These are phyloP conservation scores for Blastobotrys robertii DNA, from an alignment of 805 yeast genomes.

Conservation along the genomic window DNA sequence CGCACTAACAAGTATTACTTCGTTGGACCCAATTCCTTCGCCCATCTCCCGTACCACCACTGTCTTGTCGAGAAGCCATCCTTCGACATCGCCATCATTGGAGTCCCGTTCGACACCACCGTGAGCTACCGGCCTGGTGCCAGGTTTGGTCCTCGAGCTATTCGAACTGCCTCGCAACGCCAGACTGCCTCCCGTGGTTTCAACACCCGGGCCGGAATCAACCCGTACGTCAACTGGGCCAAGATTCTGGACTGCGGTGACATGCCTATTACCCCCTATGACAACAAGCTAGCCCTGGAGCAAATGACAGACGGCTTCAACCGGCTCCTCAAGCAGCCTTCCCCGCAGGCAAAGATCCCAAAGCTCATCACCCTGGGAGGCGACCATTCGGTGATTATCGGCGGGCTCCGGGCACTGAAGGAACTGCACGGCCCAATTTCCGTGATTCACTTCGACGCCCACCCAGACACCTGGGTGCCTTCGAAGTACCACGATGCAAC, in stretches of 20 bases:
- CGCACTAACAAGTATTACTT: constrained; percentile 3
- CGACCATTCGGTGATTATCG: constrained; percentile 68
- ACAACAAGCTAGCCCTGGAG: constrained; percentile 50
- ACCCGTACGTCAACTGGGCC: constrained; percentile 50
- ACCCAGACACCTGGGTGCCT: constrained; percentile 80
- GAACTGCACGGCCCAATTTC: constrained; percentile 57
- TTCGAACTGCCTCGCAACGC: constrained; percentile 34
- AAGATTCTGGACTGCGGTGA: constrained; percentile 58
- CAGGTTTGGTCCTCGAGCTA: constrained; percentile 58
- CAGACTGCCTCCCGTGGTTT: constrained; percentile 62
- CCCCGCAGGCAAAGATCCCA: constrained; percentile 31
- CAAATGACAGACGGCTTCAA: constrained; percentile 53
- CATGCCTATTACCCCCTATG: constrained; percentile 59
- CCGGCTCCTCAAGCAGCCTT: constrained; percentile 36
- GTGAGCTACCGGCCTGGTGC: constrained; percentile 74
- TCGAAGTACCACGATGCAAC: constrained; percentile 66
- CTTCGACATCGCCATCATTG: constrained; percentile 65
- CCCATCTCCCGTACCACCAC: constrained; percentile 52
- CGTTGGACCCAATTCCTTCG: constrained; percentile 41
- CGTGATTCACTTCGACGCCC: constrained; percentile 78
- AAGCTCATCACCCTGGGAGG: constrained; percentile 70
- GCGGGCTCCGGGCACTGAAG: constrained; percentile 57
- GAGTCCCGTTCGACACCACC: constrained; percentile 80
- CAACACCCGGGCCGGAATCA: constrained; percentile 53
- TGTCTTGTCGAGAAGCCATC: constrained; percentile 42